Conservation (phyloP, 495 filamentous ascomycete species). For the Aeminium ludgeri region DNA sequence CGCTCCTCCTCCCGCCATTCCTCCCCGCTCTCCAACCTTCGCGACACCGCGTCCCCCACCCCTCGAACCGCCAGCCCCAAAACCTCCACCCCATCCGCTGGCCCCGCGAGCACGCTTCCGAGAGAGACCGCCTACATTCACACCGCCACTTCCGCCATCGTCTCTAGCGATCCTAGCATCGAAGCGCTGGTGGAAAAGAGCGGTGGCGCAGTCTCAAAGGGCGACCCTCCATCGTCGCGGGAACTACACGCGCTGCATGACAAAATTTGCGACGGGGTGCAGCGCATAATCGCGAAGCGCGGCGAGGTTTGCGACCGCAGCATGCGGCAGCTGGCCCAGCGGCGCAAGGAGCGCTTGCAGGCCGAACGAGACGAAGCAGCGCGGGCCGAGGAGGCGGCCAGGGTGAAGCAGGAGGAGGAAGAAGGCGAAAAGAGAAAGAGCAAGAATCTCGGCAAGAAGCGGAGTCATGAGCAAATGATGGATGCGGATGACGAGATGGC, state of each 20-base stretch:
- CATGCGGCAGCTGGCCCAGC: slow-evolving; percentile 73
- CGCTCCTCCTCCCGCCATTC: slow-evolving; percentile 12
- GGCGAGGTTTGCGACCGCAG: slow-evolving; percentile 26
- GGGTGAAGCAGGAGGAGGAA: slow-evolving; percentile 11
- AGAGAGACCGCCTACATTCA: slow-evolving; percentile 12
- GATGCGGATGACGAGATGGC: no score
- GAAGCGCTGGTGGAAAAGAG: slow-evolving; percentile 3
- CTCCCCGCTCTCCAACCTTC: slow-evolving; percentile 12
- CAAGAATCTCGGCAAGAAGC: slow-evolving; percentile 16
- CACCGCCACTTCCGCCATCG: slow-evolving; percentile 6
- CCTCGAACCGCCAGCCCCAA: slow-evolving; percentile 8
- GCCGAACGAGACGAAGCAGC: slow-evolving; percentile 21
- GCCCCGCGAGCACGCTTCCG: neutral
- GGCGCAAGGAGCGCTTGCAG: slow-evolving; percentile 33
- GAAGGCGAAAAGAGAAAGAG: slow-evolving; percentile 16
- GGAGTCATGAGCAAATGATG: slow-evolving; percentile 11
- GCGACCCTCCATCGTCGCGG: slow-evolving; percentile 9
- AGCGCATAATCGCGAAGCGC: slow-evolving; percentile 4
- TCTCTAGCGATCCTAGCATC: slow-evolving; percentile 9
- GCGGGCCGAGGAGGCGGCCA: slow-evolving; percentile 16
- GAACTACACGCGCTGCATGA: slow-evolving; percentile 10
- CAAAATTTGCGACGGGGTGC: slow-evolving; percentile 2
- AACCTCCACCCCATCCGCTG: neutral
- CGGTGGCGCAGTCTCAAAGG: neutral
- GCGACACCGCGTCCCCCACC: slow-evolving; percentile 12